Conservation (phyloP, 2,329 filamentous ascomycete species). For the Penicillium occitanis region DNA sequence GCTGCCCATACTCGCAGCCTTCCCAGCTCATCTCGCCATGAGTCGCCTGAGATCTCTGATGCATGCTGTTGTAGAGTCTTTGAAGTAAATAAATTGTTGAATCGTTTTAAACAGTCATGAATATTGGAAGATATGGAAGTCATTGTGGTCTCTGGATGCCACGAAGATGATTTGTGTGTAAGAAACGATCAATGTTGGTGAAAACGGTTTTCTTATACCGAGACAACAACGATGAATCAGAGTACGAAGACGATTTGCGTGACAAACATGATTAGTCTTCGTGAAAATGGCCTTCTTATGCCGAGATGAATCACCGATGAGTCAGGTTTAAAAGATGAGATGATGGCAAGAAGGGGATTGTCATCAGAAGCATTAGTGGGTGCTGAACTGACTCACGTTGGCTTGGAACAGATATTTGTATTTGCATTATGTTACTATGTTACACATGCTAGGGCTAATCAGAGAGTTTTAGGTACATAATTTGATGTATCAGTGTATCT, state of each 20-base stretch:
- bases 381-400: background rate
- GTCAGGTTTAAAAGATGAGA: background rate
- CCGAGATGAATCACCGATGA: background rate
- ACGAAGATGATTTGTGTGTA: background rate
- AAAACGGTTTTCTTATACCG: background rate
- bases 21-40: background rate
- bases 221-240: too few species aligned
- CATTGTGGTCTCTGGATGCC: background rate
- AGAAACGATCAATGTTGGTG: background rate
- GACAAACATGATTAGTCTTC: background rate
- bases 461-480: background rate
- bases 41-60: background rate
- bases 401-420: background rate
- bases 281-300: background rate
- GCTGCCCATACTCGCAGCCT: constrained; percentile 4
- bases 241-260: background rate
- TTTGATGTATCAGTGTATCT: background rate
- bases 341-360: background rate
- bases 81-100: background rate
- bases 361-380: background rate
- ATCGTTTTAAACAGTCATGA: background rate
- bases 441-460: background rate
- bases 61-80: background rate
- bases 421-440: too few species aligned
- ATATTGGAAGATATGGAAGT: background rate